phyloP scores from a whole-genome alignment of 257 asterid species.

The Solanum clarkiae region DNA sequence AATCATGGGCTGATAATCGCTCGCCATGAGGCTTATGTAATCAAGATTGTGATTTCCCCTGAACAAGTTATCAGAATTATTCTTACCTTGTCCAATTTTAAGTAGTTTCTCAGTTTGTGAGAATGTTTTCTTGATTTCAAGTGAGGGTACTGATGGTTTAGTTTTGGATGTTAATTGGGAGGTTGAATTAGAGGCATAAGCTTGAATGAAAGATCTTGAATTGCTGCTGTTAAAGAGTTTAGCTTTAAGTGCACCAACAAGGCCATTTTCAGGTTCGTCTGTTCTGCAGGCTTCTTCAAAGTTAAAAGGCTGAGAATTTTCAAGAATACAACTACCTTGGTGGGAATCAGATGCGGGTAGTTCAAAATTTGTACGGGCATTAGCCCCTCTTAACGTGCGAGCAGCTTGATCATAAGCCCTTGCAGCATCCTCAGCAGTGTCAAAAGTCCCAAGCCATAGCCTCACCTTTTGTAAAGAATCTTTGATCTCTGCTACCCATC shows the following conservation, averaged over 20 bases:
- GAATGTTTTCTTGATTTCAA: not conserved
- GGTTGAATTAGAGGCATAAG: not conserved
- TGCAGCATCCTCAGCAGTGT: slow-evolving; percentile 80
- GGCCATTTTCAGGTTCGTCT: slow-evolving; percentile 43
- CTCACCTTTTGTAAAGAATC: slow-evolving; percentile 72
- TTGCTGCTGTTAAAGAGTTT: slow-evolving; percentile 30
- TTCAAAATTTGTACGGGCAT: slow-evolving; percentile 68
- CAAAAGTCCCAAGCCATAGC: slow-evolving; percentile 78
- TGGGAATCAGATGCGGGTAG: slow-evolving; percentile 16
- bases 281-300: slow-evolving; percentile 65
- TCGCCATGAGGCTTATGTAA: not conserved
- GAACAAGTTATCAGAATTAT: not conserved
- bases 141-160: not conserved
- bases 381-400: slow-evolving; percentile 51
- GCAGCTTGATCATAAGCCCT: slow-evolving; percentile 77
- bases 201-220: slow-evolving; percentile 10
- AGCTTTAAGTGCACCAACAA: slow-evolving; percentile 58
- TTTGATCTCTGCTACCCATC: slow-evolving; percentile 94
- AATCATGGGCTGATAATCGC: not conserved
- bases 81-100: not conserved
- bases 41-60: not conserved
- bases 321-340: not conserved
- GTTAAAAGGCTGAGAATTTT: slow-evolving; percentile 38
- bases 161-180: not conserved
- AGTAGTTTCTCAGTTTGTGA: not conserved